Evolutionary conservation across 495 filamentous ascomycete genomes (phyloP), one percentile per base, ranked within the genome.

Genomic region (Podospora anserina): DNA sequence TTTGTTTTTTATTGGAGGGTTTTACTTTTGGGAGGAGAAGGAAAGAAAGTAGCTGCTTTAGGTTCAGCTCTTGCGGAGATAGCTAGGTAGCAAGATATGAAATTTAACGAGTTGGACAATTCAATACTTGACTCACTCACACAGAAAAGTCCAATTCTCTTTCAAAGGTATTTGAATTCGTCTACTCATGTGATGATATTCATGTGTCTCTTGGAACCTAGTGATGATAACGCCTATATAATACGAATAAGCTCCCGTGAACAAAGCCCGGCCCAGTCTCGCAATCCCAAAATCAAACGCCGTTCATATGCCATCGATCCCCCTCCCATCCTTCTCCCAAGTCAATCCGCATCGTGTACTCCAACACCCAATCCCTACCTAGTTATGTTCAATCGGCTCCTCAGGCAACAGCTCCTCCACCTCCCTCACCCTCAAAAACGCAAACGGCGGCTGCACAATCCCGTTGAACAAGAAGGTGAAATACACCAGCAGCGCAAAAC

Each of bases 391-490:
- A 69, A 96, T 90, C 1, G 92, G 92, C 64, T 93, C 90, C 77
- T 96, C 92, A 0, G 91, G 90, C 11, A 96, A 82, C n/a, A 97
- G 75, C 67, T 90, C 87, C 71, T 89, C 86, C 5, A 91, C 79
- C 71, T 89, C 92, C 4, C 81, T 81, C 1, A 80, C 79, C 32
- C 74, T 76, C 34, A 85, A 78, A 74, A 78, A 81, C 64, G 73
- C 71, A 69, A 95, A 79, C 2, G 94, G 94, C n/a, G 92, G 91
- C 27, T 86, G 83, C 20, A 98, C 86, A 64, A 98, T 86, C 68
- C 94, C 93, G 80, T 99, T 98, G 84, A 97, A 99, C 65, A 99
- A 74, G 78, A 97, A 97, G 0, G 95, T 99, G 71, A 95, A 96
- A 74, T 97, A 99, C 32, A 99, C 95, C 26, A 99, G 87, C 65